Evolutionary conservation across 495 filamentous ascomycete species (phyloP), one percentile per base, ranked within the genome.

Genomic region (Penicillium paxilli): DNA sequence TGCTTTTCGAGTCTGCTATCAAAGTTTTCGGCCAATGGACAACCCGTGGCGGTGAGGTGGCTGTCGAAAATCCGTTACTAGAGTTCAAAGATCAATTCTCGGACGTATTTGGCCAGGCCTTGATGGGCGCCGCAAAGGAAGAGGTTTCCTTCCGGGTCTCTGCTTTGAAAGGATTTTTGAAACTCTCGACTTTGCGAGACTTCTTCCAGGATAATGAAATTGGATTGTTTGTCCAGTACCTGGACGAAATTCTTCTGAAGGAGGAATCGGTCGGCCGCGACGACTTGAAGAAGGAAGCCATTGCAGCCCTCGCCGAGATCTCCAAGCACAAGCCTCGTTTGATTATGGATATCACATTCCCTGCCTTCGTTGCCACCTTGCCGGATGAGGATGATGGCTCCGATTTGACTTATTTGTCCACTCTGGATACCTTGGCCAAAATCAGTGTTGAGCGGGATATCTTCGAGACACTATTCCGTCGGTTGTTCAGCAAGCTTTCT

Each of bases 301-400:
- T 90, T 44, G 65, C 77, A 40, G 80, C 81, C 37, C 71, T 91
- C 37, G 76, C 82, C 9, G 80, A 85, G 25, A 79, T 91, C 44
- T 87, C 87, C 7, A 85, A 80, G 54, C 75, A 83, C 47, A 87
- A 85, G 57, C 82, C 86, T 11, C 77, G 79, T n/a, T 64, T 87
- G 21, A 84, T 91, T 17, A 81, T 88, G 67, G 80, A 89, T 45
- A 84, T 85, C 25, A 87, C 87, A 0, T 85, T 91, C 67, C 87
- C 87, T 12, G 83, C 83, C 9, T 89, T 91, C 60, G 82, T 90
- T 72, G 87, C 87, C 1, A 80, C 81, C 23, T 71, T 91, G 2
- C 87, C 87, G 4, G 86, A 89, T 42, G 68, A 70, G 20, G 80
- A 80, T 46, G 68, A 77, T 22, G 71, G 73, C 9, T 62, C 62